Evolutionary conservation across 2,329 filamentous ascomycete species (phyloP), one percentile per base, ranked within the genome.

Genomic region (Myriosclerotinia curreyana): DNA sequence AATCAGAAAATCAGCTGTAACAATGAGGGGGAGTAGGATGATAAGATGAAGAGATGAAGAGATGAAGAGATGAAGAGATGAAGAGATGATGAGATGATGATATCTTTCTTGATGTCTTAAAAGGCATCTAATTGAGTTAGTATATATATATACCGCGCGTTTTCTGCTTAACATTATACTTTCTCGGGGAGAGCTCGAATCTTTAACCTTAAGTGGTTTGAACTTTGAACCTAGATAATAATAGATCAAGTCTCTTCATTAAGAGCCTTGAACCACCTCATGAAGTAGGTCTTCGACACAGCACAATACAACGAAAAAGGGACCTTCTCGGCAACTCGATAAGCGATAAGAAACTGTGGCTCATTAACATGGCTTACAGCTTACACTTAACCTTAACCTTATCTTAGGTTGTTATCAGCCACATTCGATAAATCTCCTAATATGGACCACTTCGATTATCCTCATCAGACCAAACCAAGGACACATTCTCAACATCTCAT

Each of bases 291-390:
- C 6, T 15, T 17, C n/a, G n/a, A n/a, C n/a, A n/a, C n/a, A n/a
- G n/a, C n/a, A n/a, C n/a, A n/a, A n/a, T n/a, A n/a, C 20, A n/a
- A 8, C 3, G 5, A 17, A 44, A 44, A 44, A 44, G 17, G 20
- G 17, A 31, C 28, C 28, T 31, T 44, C 51, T 38, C n/a, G 31
- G 31, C 17, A 1, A 42, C 14, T 31, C 6, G 40, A 34, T 46
- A 56, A 56, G 11, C 20, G 54, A 58, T 58, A 58, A 58, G 54
- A 42, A 17, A 12, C 2, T 31, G 54, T 58, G 54, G 54, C 54
- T 58, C 40, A 34, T n/a, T 5, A 9, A 44, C 44, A 25, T 56
- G 53, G 53, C 53, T n/a, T n/a, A n/a, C n/a, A n/a, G n/a, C n/a
- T n/a, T n/a, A n/a, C n/a, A n/a, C n/a, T n/a, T n/a, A n/a, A n/a